phyloP scores from a whole-genome alignment of 208 protist genomes.

The Kentomonas sorsogonicus region DNA sequence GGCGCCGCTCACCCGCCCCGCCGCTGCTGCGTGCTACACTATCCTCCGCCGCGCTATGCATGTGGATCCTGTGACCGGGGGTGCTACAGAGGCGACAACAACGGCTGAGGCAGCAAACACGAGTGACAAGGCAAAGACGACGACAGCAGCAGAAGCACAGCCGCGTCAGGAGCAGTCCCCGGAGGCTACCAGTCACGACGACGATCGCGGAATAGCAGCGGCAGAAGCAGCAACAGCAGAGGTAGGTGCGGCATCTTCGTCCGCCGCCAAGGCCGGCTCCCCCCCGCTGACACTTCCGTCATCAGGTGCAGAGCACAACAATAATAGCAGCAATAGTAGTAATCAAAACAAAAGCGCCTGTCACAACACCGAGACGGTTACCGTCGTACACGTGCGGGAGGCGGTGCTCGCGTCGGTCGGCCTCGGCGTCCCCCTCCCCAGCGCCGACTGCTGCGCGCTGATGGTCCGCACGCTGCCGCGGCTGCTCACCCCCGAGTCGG shows the following conservation, averaged over 20 bases:
- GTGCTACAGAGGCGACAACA: neutral
- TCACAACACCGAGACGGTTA: neutral
- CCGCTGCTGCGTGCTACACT: neutral
- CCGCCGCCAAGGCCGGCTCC: too few species aligned
- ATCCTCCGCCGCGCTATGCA: too few species aligned
- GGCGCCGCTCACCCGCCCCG: neutral
- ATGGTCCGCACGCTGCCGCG: constrained; percentile 32
- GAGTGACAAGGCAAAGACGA: neutral
- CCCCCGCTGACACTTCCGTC: too few species aligned
- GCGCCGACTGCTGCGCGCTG: constrained; percentile 42
- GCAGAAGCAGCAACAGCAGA: neutral
- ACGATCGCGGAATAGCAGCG: too few species aligned
- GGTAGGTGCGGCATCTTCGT: too few species aligned
- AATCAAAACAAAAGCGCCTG: too few species aligned
- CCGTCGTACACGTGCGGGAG: constrained; percentile 12
- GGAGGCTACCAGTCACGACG: too few species aligned
- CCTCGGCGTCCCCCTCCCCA: constrained; percentile 51
- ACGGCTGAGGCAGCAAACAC: neutral
- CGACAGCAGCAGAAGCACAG: too few species aligned
- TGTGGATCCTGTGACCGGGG: too few species aligned
- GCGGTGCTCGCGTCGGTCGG: constrained; percentile 49
- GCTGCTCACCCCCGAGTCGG: constrained; percentile 37
- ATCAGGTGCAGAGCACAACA: too few species aligned
- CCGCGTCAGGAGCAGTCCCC: too few species aligned
- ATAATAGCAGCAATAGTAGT: too few species aligned